These are phyloP conservation scores for Flaveria linearis DNA, from an alignment of 129 eudicot species.

Conservation along the genomic window DNA sequence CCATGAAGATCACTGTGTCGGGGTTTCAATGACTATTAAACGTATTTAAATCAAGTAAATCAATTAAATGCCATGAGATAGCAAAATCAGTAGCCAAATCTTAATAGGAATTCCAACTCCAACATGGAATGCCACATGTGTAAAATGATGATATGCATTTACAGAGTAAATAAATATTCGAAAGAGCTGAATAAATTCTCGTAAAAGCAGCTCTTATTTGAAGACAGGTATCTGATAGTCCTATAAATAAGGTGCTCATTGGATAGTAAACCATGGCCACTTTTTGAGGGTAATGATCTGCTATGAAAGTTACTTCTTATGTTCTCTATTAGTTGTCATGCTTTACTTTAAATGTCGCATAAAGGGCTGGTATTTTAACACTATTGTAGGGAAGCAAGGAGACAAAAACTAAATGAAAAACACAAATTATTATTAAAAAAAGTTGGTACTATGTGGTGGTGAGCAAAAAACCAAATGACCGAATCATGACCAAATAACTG, in stretches of 20 bases:
- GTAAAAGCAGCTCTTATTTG: background rate
- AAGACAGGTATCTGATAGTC: background rate
- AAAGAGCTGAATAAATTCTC: background rate
- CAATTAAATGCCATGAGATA: background rate
- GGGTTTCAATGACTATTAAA: background rate
- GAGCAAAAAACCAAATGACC: too few species aligned
- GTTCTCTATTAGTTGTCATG: background rate
- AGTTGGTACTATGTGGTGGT: too few species aligned
- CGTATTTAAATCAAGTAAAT: background rate
- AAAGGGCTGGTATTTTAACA: background rate
- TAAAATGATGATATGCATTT: background rate
- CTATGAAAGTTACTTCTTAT: background rate
- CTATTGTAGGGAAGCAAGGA: background rate
- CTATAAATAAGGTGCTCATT: background rate
- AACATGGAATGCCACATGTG: constrained; percentile 2
- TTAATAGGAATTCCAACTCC: background rate
- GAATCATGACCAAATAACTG: too few species aligned
- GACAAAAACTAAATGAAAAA: background rate
- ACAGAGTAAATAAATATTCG: background rate
- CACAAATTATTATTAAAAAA: background rate
- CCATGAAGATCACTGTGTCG: constrained; percentile 34
- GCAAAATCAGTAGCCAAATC: background rate
- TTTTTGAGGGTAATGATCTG: background rate
- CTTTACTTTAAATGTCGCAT: background rate
- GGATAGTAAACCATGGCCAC: constrained; percentile 5